These are phyloP conservation scores for Lactarius psammicola DNA, from an alignment of 768 basidiomycete genomes.

Conservation along the genomic window DNA sequence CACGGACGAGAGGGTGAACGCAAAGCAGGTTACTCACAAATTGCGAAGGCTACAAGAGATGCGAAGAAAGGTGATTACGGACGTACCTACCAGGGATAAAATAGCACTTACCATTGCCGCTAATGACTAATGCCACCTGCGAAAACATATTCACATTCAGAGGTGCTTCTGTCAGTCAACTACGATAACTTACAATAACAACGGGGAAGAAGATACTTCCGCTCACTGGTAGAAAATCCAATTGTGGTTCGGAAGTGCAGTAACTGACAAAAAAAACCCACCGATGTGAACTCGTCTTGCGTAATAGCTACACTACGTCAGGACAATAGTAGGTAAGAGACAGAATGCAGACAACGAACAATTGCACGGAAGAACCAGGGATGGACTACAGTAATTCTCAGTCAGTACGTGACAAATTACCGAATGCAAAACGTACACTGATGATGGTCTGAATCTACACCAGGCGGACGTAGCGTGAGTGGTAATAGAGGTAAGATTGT, in stretches of 20 bases:
- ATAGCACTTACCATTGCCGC: background rate
- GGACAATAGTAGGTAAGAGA: background rate
- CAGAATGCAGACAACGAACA: background rate
- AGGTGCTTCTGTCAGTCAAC: background rate
- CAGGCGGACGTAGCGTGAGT: background rate
- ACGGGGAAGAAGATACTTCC: background rate
- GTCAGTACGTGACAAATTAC: background rate
- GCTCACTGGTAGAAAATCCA: background rate
- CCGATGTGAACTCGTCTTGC: background rate
- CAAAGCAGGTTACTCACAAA: background rate
- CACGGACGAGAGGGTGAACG: background rate
- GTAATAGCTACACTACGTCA: background rate
- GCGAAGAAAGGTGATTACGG: background rate
- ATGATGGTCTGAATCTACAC: background rate
- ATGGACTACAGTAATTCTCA: background rate
- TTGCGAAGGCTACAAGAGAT: background rate
- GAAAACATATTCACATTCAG: background rate
- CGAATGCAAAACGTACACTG: background rate
- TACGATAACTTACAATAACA: background rate
- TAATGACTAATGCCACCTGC: background rate
- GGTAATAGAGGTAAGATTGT: background rate
- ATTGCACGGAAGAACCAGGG: background rate
- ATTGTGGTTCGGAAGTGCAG: background rate
- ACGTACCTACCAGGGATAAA: background rate
- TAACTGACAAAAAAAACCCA: background rate